Percentiles rank a stretch among this genome's conserved stretches.
Evolutionary conservation across 805 yeast genomes (phyloP).

Genomic region (Scheffersomyces ergatensis): DNA sequence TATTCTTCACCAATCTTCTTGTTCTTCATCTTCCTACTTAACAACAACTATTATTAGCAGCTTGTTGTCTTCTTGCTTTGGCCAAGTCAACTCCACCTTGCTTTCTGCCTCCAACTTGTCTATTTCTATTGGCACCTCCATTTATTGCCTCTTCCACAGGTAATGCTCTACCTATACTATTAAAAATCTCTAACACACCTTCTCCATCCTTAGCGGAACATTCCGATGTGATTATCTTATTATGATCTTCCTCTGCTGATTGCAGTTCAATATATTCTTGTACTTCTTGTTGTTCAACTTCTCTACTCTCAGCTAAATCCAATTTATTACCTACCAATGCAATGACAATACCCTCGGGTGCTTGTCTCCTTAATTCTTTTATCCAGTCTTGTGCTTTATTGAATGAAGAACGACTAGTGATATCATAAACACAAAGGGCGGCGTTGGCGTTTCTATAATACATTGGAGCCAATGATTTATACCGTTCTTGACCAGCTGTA

Average conservation of each 20-base stretch:
- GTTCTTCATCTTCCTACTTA: no score
- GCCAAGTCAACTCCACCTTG: constrained; percentile 37
- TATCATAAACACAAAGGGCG: constrained; percentile 76
- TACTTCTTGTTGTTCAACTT: constrained; percentile 42
- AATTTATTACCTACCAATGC: constrained; percentile 80
- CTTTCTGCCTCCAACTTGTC: constrained; percentile 20
- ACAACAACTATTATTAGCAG: constrained; percentile 25
- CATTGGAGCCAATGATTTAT: constrained; percentile 15
- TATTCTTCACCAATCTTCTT: no score
- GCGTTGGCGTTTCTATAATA: constrained; percentile 42
- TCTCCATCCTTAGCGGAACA: constrained; percentile 46
- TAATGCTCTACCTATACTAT: constrained; percentile 37
- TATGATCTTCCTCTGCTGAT: constrained; percentile 44
- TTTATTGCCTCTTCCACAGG: constrained; percentile 38
- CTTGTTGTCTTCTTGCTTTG: constrained; percentile 23
- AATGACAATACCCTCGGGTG: constrained; percentile 69
- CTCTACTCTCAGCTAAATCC: constrained; percentile 55
- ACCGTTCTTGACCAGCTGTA: constrained; percentile 80
- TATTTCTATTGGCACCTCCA: constrained; percentile 20
- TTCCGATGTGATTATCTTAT: constrained; percentile 27
- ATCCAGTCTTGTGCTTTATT: constrained; percentile 75
- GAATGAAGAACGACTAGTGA: constrained; percentile 66
- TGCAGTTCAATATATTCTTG: constrained; percentile 40
- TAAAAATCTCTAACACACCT: constrained; percentile 41
- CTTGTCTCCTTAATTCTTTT: constrained; percentile 78